Evolutionary conservation across 148 eudicot genomes (phyloP), one percentile per base, ranked within the genome.

Genomic region (Salicornia ramosissima): DNA sequence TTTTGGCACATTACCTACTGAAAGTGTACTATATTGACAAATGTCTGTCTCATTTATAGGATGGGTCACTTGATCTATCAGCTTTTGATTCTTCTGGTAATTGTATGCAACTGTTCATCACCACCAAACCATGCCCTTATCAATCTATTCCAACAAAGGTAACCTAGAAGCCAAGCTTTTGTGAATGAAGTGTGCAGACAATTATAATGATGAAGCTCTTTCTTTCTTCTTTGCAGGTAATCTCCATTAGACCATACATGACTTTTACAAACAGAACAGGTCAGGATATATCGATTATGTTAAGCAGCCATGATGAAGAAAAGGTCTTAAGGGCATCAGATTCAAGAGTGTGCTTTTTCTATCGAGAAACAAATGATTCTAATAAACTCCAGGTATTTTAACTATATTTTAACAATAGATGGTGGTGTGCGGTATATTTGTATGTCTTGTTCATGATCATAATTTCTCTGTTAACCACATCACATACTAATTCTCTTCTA

Each of bases 141-240:
- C 99, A 88, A 71, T 86, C 99, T 65, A 82, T 87, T 80, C 96
- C 99, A 13, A 94, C 99, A 69, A 90, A 94, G 99, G 99, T 94
- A 79, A 53, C 68, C 68, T 31, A 21, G 0, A 47, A 56, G 31
- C 13, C 52, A 40, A 65, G 52, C 60, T 47, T 72, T 28, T 50
- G 21, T 46, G 39, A 70, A 50, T 74, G 49, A 14, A 43, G 73
- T 45, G 19, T 36, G 40, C 8, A 36, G 66, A 68, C 62, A 45
- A 58, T 33, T 47, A 29, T 15, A 31, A 33, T 42, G 43, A 43
- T 8, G 31, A 29, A 50, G 72, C 71, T 47, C 47, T 64, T 54
- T 71, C 54, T 11, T 36, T 68, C 64, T 40, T 40, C n/a, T n/a
- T n/a, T n/a, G n/a, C 74, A 94, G 99, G 97, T 94, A 19, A 86